Evolutionary conservation across 495 filamentous ascomycete genomes (phyloP), one percentile per base, ranked within the genome.

Genomic region (Cercophora scortea): DNA sequence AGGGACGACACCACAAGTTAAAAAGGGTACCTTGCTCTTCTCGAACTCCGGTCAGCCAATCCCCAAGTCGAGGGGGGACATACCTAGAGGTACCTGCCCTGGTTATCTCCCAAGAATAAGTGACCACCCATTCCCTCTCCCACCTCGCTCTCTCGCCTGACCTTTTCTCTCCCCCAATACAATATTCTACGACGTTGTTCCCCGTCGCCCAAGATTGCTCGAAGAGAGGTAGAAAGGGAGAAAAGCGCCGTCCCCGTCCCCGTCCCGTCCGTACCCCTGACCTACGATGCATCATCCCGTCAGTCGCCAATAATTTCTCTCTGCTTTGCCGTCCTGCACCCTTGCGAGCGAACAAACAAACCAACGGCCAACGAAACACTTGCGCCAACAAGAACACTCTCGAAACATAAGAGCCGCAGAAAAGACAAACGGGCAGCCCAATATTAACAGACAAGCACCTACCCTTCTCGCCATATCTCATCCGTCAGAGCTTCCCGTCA

Each of bases 241-340:
- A 18, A 16, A 7, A n/a, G 12, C 17, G 12, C 33, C n/a, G n/a
- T 42, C 16, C 43, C 55, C 32, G 12, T 47, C 56, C 49, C 50
- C 32, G 33, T 45, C 32, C 54, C 12, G 33, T 11, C 38, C n/a
- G 38, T 40, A n/a, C 32, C 25, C 51, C 52, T 46, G 50, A 54
- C 52, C 60, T 62, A 69, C 61, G 61, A 72, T 74, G 71, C 71
- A 73, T 59, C 49, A 61, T 68, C 66, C 71, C 71, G 71, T 54
- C 53, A 53, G 51, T 55, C 61, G 54, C 63, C 58, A 64, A 59
- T 71, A 70, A 67, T 69, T 61, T 57, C 53, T 57, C 61, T 56
- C 61, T 61, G 61, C 56, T 62, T 62, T 63, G 60, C 59, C 60
- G 62, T 66, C 56, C 63, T 67, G 70, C 63, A 71, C 61, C 60